phyloP scores from a whole-genome alignment of 2,329 filamentous ascomycete genomes.

The Paraphaeosphaeria minitans region DNA sequence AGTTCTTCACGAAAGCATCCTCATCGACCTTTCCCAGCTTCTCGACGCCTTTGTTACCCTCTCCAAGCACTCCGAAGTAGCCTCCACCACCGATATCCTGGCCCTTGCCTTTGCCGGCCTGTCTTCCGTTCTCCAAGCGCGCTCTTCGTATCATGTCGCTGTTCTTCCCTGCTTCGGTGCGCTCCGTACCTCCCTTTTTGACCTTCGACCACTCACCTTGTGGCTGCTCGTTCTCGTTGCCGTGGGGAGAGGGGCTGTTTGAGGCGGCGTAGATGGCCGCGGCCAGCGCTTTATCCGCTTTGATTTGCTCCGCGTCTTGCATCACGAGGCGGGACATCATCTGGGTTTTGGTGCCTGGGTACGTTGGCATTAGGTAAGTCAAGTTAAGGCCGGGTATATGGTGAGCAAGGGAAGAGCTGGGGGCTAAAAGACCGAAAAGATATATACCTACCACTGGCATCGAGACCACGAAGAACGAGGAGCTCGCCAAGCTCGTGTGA shows the following conservation, averaged over 20 bases:
- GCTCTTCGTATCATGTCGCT: not conserved
- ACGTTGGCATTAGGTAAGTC: not conserved
- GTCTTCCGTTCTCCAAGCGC: not conserved
- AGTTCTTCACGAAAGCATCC: not conserved
- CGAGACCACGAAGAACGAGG: constrained; percentile 69
- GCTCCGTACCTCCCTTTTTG: not conserved
- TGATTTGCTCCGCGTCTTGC: constrained; percentile 7
- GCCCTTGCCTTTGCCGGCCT: not conserved
- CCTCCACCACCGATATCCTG: not conserved
- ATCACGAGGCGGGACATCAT: constrained; percentile 11
- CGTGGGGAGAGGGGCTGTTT: not conserved
- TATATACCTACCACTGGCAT: not conserved
- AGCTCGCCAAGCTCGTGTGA: constrained; percentile 79
- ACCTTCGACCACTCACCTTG: not conserved
- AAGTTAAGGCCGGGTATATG: not conserved
- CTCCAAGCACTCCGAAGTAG: not conserved
- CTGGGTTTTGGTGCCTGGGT: constrained; percentile 9
- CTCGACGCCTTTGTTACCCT: not conserved
- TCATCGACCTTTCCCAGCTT: not conserved
- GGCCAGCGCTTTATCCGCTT: not conserved
- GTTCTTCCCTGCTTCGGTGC: not conserved
- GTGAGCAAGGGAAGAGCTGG: not conserved
- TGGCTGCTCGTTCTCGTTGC: not conserved
- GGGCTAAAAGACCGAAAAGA: not conserved
- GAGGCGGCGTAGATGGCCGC: not conserved